Conservation (phyloP, 495 filamentous ascomycete species). For the Apiosordaria backusii region DNA sequence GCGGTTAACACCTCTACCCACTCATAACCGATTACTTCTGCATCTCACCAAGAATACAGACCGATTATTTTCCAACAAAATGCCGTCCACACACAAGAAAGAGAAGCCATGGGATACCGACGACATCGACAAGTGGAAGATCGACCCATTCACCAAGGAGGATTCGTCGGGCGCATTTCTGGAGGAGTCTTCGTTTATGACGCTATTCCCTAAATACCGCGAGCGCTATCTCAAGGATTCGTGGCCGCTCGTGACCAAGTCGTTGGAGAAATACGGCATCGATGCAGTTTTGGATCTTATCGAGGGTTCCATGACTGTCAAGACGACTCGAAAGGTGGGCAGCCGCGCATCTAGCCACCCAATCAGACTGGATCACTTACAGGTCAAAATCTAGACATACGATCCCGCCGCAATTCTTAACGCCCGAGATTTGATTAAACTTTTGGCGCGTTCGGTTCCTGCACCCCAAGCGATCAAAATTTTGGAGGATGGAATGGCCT, state of each 20-base stretch:
- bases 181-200: conserved; percentile 84
- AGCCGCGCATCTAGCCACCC: neutral
- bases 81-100: conserved; percentile 91
- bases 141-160: conserved; percentile 82
- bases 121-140: conserved; percentile 97
- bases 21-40: neutral
- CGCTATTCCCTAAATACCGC: conserved; percentile 95
- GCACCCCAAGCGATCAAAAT: conserved; percentile 92
- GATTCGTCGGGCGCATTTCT: conserved; percentile 81
- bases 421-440: conserved; percentile 87
- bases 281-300: conserved; percentile 90
- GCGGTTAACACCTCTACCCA: neutral
- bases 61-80: conserved; percentile 33
- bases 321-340: conserved; percentile 65
- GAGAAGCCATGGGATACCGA: conserved; percentile 98
- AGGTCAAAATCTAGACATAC: conserved; percentile 60
- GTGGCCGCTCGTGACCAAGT: conserved; percentile 78
- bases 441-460: conserved; percentile 87
- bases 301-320: conserved; percentile 93
- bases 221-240: conserved; percentile 89
- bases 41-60: neutral
- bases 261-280: conserved; percentile 77
- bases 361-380: neutral
- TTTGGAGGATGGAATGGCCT: conserved; percentile 82
- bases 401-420: conserved; percentile 95